These are phyloP conservation scores for Sporobolus alterniflorus DNA, from an alignment of 202 grass and related monocot genomes.

Conservation along the genomic window DNA sequence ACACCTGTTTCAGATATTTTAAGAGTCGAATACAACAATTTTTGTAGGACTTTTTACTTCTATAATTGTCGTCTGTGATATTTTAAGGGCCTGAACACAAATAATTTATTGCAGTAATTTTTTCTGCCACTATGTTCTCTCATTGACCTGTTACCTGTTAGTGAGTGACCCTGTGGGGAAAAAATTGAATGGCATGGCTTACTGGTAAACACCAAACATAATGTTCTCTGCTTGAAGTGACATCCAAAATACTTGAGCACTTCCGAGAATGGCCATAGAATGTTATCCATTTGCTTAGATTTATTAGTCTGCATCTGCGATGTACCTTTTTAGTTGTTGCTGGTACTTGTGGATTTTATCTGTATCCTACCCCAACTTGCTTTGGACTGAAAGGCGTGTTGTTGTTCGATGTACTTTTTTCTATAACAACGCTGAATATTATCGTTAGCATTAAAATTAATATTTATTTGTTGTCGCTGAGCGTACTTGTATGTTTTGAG, in stretches of 20 bases:
- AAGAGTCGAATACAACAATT: neutral
- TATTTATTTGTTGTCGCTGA: neutral
- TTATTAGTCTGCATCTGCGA: neutral
- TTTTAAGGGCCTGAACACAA: conserved; percentile 15
- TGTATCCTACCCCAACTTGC: too few relatives aligned
- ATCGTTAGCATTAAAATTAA: neutral
- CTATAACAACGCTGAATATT: neutral
- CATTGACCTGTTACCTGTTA: neutral
- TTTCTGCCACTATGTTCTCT: neutral
- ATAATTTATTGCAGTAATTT: neutral
- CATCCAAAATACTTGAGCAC: neutral
- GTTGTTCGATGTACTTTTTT: neutral
- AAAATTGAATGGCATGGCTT: neutral
- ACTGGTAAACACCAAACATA: neutral
- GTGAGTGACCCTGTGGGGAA: neutral
- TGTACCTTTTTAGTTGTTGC: neutral
- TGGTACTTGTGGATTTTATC: too few relatives aligned
- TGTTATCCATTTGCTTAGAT: conserved; percentile 2
- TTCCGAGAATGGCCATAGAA: neutral
- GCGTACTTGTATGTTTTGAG: neutral
- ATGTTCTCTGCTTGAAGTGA: neutral
- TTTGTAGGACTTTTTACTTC: neutral
- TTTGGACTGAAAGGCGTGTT: too few relatives aligned
- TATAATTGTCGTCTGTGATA: neutral
- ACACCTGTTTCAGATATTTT: neutral